These are phyloP conservation scores for Boehmeria nivea DNA, from an alignment of 306 rosid species.

Conservation along the genomic window DNA sequence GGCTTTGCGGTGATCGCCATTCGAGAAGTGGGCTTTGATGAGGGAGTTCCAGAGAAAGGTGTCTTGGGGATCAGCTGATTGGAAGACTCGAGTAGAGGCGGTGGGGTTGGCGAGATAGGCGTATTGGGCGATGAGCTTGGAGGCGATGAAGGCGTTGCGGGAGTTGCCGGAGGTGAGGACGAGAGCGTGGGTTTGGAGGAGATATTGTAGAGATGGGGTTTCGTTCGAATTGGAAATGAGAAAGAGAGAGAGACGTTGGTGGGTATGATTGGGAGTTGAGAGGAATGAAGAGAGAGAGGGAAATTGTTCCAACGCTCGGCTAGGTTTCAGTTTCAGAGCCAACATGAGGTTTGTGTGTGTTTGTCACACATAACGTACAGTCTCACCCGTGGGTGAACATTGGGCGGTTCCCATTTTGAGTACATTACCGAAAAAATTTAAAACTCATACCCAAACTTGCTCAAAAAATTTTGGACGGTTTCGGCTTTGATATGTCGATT, in stretches of 20 bases:
- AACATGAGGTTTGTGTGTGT: background rate
- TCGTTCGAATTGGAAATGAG: conserved; percentile 32
- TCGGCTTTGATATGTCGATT: too few relatives aligned
- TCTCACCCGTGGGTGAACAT: too few relatives aligned
- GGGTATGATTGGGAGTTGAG: conserved; percentile 18
- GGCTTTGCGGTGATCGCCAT: conserved; percentile 30
- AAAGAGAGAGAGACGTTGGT: conserved; percentile 28
- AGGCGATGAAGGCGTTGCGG: conserved; percentile 56
- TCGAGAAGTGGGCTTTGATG: conserved; percentile 64
- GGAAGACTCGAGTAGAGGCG: conserved; percentile 37
- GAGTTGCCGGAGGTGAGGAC: conserved; percentile 64
- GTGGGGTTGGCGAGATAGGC: conserved; percentile 37
- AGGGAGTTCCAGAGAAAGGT: conserved; percentile 68
- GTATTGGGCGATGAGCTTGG: conserved; percentile 67
- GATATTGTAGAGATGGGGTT: conserved; percentile 35
- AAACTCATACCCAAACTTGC: too few relatives aligned
- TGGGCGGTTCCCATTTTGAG: too few relatives aligned
- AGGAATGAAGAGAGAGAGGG: too few relatives aligned
- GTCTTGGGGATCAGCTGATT: conserved; percentile 41
- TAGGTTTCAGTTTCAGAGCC: conserved; percentile 7
- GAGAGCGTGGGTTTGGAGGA: conserved; percentile 53
- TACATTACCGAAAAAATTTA: too few relatives aligned
- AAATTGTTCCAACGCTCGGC: conserved; percentile 14
- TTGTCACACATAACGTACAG: too few relatives aligned
- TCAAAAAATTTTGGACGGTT: too few relatives aligned